Percentiles rank a stretch among this genome's conserved stretches.
Evolutionary conservation across 163 green algal genomes (phyloP).

Genomic region (Coccomyxa subellipsoidea): DNA sequence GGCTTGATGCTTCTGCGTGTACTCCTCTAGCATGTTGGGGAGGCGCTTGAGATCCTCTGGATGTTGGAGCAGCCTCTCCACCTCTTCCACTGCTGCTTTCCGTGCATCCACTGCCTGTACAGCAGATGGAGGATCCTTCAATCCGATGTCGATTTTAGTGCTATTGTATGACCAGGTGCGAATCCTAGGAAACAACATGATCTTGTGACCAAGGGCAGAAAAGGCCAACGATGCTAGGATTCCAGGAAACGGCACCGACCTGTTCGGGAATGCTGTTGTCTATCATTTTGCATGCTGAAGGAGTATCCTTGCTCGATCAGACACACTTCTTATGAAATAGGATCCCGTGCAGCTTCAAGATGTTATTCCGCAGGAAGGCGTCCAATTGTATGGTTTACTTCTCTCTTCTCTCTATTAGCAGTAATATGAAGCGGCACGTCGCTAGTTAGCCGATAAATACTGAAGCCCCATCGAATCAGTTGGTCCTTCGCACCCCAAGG

Average conservation of each 20-base stretch:
- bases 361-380: too few relatives aligned
- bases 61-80: conserved; percentile 60
- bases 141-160: not conserved
- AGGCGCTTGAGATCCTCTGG: conserved; percentile 66
- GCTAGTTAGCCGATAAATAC: too few relatives aligned
- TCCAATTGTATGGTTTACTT: too few relatives aligned
- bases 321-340: not conserved
- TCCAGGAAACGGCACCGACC: not conserved
- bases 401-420: too few relatives aligned
- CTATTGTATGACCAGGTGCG: not conserved
- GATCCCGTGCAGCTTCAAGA: too few relatives aligned
- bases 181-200: not conserved
- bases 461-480: too few relatives aligned
- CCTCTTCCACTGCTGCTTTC: conserved; percentile 51
- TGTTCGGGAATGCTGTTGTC: conserved; percentile 10
- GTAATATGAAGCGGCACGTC: too few relatives aligned
- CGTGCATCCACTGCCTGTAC: conserved; percentile 51
- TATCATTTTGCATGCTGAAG: not conserved
- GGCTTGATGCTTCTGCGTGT: conserved; percentile 41
- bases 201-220: not conserved
- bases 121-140: not conserved
- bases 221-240: not conserved
- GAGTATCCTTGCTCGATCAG: not conserved
- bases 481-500: too few relatives aligned
- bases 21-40: conserved; percentile 44